Evolutionary conservation across 2,329 filamentous ascomycete species (phyloP), one percentile per base, ranked within the genome.

Genomic region (Rutstroemia sydowiana): DNA sequence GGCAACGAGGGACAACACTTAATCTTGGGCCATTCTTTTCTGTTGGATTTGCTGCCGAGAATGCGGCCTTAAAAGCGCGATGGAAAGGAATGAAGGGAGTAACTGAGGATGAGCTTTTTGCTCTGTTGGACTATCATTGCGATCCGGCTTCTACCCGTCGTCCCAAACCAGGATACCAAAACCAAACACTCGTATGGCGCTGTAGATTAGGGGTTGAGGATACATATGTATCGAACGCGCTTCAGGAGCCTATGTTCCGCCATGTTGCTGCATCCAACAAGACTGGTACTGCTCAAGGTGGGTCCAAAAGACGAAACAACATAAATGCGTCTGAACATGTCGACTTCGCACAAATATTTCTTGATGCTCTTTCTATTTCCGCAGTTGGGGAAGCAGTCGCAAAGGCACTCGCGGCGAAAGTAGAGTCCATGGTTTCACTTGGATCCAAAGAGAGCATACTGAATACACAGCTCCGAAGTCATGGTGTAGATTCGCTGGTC

Each of bases 371-470:
- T 3, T 44, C 20, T 21, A 6, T 28, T 9, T 23, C 23, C 23
- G 16, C 8, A 14, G 16, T 7, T 1, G 32, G 45, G 21, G 44
- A 36, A 3, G 47, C 39, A 13, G 40, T 56, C 20, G 21, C 52
- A 44, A 9, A 45, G 55, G 16, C 55, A 55, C 26, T 52, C 68
- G 69, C 3, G 74, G 73, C 45, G 73, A 75, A 3, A 7, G 55
- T 61, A 21, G 53, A 45, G n/a, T 63, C 75, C 1, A 64, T 73
- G 65, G 68, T 76, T 58, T 70, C 70, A 34, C 52, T 66, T 2
- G 69, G 73, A 28, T 71, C 75, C 45, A 64, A 75, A 47, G 73
- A 75, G 55, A 59, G 68, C 10, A 64, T 69, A 48, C 68, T 66
- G 3, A 68, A 51, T 1, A 60, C 63, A 30, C 59, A 62, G 59